phyloP scores from a whole-genome alignment of 2,329 filamentous ascomycete species.

The Penicillium sumatraense region DNA sequence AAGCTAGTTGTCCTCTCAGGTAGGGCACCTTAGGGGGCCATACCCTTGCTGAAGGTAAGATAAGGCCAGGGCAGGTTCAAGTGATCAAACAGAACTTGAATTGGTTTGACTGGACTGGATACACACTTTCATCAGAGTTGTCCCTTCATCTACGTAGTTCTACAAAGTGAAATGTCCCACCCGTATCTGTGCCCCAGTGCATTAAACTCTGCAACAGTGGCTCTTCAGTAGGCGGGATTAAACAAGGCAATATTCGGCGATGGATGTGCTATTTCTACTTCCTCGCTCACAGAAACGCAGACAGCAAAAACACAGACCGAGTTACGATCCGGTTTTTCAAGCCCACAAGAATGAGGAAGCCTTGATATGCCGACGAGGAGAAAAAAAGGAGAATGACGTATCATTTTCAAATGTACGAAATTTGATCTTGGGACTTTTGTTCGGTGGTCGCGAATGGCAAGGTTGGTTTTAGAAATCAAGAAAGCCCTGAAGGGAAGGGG shows the following conservation, averaged over 20 bases:
- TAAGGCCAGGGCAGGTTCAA: no score
- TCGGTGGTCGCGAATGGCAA: constrained; percentile 12
- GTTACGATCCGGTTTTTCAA: constrained; percentile 27
- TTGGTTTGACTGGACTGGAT: not conserved
- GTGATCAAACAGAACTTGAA: no score
- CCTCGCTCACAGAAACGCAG: constrained; percentile 45
- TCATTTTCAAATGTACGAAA: constrained; percentile 22
- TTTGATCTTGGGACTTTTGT: constrained; percentile 22
- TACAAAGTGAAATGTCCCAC: constrained; percentile 55
- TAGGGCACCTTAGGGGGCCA: no score
- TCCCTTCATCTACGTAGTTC: not conserved
- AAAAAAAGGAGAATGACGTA: not conserved
- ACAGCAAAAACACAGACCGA: constrained; percentile 28
- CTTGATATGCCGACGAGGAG: constrained; percentile 48
- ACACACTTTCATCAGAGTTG: not conserved
- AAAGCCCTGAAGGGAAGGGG: not conserved
- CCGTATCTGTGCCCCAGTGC: constrained; percentile 71
- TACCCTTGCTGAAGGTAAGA: no score
- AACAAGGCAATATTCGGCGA: constrained; percentile 40
- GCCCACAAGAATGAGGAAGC: constrained; percentile 46
- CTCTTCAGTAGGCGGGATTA: constrained; percentile 63
- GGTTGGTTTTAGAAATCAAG: not conserved
- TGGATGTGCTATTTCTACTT: constrained; percentile 45
- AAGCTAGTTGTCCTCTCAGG: no score
- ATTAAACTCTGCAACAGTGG: constrained; percentile 62